Percentiles rank a stretch among this genome's conserved stretches.
These are phyloP conservation scores for Apiospora pterosperma DNA, from an alignment of 2,329 filamentous ascomycete species.

Conservation along the genomic window DNA sequence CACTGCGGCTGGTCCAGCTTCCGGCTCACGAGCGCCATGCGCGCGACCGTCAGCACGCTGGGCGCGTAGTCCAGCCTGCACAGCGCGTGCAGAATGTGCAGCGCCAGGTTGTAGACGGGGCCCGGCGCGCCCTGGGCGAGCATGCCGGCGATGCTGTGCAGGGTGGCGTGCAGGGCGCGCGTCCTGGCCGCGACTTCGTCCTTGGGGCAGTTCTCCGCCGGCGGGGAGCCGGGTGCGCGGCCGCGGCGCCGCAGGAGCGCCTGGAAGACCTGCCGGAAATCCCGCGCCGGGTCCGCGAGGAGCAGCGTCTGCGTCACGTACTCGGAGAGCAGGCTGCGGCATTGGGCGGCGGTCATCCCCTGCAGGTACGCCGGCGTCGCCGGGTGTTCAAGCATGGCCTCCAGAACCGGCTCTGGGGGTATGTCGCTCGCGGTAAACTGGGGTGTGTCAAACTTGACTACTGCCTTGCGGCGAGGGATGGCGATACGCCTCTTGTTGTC, in stretches of 20 bases:
- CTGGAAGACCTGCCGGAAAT: background rate
- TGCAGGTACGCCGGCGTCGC: background rate
- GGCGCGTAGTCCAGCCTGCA: conserved; percentile 29
- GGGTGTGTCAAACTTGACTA: background rate
- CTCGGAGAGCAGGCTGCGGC: background rate
- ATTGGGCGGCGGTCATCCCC: background rate
- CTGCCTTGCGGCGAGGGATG: background rate
- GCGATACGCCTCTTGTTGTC: background rate
- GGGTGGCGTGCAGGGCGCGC: conserved; percentile 19
- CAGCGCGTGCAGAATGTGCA: conserved; percentile 33
- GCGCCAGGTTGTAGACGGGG: conserved; percentile 17
- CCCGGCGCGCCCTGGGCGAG: conserved; percentile 14
- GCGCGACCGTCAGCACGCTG: conserved; percentile 30
- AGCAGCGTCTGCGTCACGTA: background rate
- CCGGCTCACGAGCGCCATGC: conserved; percentile 14
- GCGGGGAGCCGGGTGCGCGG: background rate
- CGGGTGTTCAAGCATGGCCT: background rate
- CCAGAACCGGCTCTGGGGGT: background rate
- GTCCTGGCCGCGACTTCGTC: conserved; percentile 15
- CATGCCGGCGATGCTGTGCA: conserved; percentile 30
- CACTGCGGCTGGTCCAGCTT: conserved; percentile 15
- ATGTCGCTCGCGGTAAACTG: background rate
- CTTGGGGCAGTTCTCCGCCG: background rate
- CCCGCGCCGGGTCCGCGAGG: background rate
- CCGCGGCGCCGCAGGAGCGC: background rate